These are phyloP conservation scores for Xylaria flabelliformis DNA, from an alignment of 495 filamentous ascomycete genomes.

Conservation along the genomic window DNA sequence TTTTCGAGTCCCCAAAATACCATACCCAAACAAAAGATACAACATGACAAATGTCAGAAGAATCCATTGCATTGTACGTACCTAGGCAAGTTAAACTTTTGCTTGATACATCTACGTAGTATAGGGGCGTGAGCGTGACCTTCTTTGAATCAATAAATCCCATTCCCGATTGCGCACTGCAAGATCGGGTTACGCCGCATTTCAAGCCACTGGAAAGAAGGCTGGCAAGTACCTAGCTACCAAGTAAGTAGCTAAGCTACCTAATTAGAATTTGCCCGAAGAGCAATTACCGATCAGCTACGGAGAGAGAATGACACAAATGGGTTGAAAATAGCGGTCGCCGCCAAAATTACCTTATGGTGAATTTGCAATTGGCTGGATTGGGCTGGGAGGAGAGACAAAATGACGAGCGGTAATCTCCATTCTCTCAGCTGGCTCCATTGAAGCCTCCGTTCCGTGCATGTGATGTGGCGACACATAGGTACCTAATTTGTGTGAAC, in stretches of 20 bases:
- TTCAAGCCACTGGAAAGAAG: constrained; percentile 28
- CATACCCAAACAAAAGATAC: background rate
- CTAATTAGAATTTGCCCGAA: background rate
- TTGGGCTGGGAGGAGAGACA: too few species aligned
- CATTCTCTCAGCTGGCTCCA: background rate
- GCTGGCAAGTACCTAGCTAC: background rate
- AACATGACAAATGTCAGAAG: background rate
- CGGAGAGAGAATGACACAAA: background rate
- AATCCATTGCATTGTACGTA: too few species aligned
- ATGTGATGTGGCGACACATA: background rate
- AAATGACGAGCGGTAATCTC: background rate
- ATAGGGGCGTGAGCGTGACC: background rate
- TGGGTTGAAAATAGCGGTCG: background rate
- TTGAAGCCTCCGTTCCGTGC: background rate
- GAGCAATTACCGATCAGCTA: constrained; percentile 8
- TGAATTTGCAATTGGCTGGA: background rate
- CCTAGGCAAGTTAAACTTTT: too few species aligned
- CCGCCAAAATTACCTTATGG: background rate
- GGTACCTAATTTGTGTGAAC: background rate
- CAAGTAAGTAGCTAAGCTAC: too few species aligned
- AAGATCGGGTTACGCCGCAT: constrained; percentile 45
- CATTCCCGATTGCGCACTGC: constrained; percentile 40
- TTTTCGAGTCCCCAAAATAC: background rate
- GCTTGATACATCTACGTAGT: background rate
- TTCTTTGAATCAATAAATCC: background rate